Percentiles rank a stretch among this genome's conserved stretches.
Conservation (phyloP, 1,284 basidiomycete genomes). For the Vanrija sp. region DNA sequence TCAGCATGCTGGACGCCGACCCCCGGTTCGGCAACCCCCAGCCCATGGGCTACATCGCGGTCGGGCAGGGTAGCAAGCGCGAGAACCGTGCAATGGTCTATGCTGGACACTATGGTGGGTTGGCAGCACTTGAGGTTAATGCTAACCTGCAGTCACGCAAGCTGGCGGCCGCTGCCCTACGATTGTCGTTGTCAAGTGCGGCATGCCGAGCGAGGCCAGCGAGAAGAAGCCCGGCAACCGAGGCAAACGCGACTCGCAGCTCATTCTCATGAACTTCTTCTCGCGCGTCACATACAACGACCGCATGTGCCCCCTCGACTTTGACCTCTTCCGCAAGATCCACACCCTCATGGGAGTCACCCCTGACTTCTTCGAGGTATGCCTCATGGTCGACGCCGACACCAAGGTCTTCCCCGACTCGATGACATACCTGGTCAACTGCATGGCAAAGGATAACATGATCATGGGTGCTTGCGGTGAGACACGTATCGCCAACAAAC, state of each 20-base stretch:
- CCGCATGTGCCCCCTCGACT: conserved; percentile 95
- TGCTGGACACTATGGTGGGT: conserved; percentile 91
- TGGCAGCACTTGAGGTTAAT: background rate
- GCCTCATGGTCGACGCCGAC: conserved; percentile 98
- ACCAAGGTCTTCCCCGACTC: conserved; percentile 88
- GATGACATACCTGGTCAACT: conserved; percentile 82
- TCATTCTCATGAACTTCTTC: conserved; percentile 99
- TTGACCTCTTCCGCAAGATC: conserved; percentile 95
- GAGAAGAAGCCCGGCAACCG: conserved; percentile 97
- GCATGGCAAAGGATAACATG: conserved; percentile 96
- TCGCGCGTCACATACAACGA: conserved; percentile 98
- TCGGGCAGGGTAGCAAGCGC: conserved; percentile 81
- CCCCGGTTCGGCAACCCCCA: conserved; percentile 92
- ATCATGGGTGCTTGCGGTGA: conserved; percentile 99
- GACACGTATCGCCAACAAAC: conserved; percentile 97
- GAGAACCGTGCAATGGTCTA: conserved; percentile 98
- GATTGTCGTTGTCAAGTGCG: conserved; percentile 96
- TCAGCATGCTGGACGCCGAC: conserved; percentile 86
- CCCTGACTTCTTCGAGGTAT: conserved; percentile 96
- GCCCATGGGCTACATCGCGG: conserved; percentile 90
- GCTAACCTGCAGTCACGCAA: conserved; percentile 40
- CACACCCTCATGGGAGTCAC: conserved; percentile 98
- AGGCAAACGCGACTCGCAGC: conserved; percentile 97
- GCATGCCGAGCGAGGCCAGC: conserved; percentile 69
- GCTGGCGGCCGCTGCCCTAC: conserved; percentile 84